These are phyloP conservation scores for Lichtheimia corymbifera DNA, from an alignment of 371 early-diverging fungal genomes.

Conservation along the genomic window DNA sequence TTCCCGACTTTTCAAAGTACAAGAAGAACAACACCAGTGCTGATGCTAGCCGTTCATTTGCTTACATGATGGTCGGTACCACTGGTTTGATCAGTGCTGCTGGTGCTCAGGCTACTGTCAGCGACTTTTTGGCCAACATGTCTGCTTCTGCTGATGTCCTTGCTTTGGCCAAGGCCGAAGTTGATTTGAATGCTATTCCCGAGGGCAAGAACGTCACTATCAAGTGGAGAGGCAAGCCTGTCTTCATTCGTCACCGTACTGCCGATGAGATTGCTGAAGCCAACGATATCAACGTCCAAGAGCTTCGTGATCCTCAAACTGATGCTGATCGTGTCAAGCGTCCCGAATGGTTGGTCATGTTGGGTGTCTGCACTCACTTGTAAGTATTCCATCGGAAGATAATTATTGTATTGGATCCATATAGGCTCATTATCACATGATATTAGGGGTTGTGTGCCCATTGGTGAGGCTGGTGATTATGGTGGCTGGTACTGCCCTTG, in stretches of 20 bases:
- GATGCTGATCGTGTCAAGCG: slow-evolving; percentile 91
- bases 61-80: slow-evolving; percentile 95
- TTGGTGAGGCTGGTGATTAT: slow-evolving; percentile 97
- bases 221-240: slow-evolving; percentile 99
- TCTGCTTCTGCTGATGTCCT: slow-evolving; percentile 96
- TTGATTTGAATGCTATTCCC: slow-evolving; percentile 88
- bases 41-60: slow-evolving; percentile 75
- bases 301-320: slow-evolving; percentile 89
- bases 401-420: neutral
- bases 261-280: slow-evolving; percentile 95
- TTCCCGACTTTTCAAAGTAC: slow-evolving; percentile 72
- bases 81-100: slow-evolving; percentile 85
- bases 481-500: slow-evolving; percentile 99
- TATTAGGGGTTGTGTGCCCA: slow-evolving; percentile 92
- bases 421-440: slow-evolving; percentile 1
- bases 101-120: slow-evolving; percentile 91
- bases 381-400: slow-evolving; percentile 25
- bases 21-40: slow-evolving; percentile 61
- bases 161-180: slow-evolving; percentile 97
- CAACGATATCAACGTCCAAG: slow-evolving; percentile 72
- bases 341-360: slow-evolving; percentile 96
- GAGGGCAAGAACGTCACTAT: slow-evolving; percentile 95
- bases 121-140: slow-evolving; percentile 89
- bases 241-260: slow-evolving; percentile 97
- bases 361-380: slow-evolving; percentile 98